Evolutionary conservation across 805 yeast species (phyloP), one percentile per base, ranked within the genome.

Genomic region (Grigorovia transvaalensis): DNA sequence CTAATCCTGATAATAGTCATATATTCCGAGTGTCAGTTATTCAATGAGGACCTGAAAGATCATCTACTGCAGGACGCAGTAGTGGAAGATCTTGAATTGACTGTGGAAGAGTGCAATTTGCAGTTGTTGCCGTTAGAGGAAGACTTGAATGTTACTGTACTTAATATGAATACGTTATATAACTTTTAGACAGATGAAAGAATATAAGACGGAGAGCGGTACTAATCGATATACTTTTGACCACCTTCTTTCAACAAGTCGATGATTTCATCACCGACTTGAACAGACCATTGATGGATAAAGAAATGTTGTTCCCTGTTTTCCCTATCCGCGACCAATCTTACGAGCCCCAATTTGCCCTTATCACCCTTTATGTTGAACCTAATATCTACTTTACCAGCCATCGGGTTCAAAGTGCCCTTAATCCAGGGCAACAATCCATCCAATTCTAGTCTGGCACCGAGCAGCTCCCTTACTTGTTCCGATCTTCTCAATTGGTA

Each of bases 391-490:
- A 93, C 85, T 18, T 77, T 73, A 27, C 96, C 96, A 55, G 80
- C 76, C 54, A 88, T 88, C 30, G 93, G 88, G 59, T 90, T 88
- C 56, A 93, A 72, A 46, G 81, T 79, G 12, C 99, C 99, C 52
- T 75, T 71, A 53, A 91, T 82, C 96, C 96, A 93, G 5, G 99
- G 98, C 40, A 85, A 70, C 15, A 66, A 29, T 29, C 83, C 80
- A 30, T 80, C 77, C 63, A 84, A 88, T 42, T 81, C 81, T 56
- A 91, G 85, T 60, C 85, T 82, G 47, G 77, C 79, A 18, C 98
- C 98, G 47, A 91, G 71, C 2, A 71, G 62, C 23, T 77, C 79
- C 51, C 80, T 74, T 11, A 89, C 89, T 45, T 70, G 55, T 9
- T 76, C 74, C 1, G 91, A 84, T 63, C 96, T 76, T 64, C 99